Evolutionary conservation across 495 filamentous ascomycete species (phyloP), one percentile per base, ranked within the genome.

Genomic region (Hypoxylon rickii): DNA sequence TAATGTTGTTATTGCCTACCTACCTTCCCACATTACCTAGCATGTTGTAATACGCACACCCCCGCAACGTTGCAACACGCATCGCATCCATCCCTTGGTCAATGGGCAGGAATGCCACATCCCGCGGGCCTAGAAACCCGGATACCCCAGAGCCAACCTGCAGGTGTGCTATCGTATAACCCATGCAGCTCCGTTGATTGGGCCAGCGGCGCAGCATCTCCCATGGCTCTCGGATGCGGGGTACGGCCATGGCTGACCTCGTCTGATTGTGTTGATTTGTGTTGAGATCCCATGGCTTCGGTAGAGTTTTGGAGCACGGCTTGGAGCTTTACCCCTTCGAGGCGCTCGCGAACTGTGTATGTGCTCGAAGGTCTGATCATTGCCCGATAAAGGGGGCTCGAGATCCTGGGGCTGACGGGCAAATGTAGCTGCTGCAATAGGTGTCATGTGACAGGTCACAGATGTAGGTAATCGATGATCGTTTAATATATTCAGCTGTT

Each of bases 1-100:
- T 26, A 48, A 45, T 50, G 43, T 16, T 44, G 36, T 43, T 61
- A 10, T 3, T 36, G 12, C 5, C n/a, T 36, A 13, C 13, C 26
- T 31, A 31, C 26, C 26, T 31, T 5, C 26, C 26, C 11, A 31
- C 26, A 31, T 31, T 31, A 31, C 5, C 3, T 36, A 38, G 24
- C 4, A 4, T 4, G 10, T 4, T 29, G 10, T 29, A 29, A 4
- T 29, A 29, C 10, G 10, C 10, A 29, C 10, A 17, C 50, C 58
- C 58, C 58, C 58, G 58, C 58, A 62, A 51, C 58, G 52, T 56
- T 62, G 45, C 52, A 45, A 40, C 51, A 29, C 24, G 4, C 24
- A 29, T n/a, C 24, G 24, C 10, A 29, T 44, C 37, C 34, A 44
- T 46, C 29, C 51, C 50, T 49, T 55, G 8, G 36, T 19, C 10